phyloP scores from a whole-genome alignment of 768 basidiomycete genomes.

The Leccinum barrowsii region DNA sequence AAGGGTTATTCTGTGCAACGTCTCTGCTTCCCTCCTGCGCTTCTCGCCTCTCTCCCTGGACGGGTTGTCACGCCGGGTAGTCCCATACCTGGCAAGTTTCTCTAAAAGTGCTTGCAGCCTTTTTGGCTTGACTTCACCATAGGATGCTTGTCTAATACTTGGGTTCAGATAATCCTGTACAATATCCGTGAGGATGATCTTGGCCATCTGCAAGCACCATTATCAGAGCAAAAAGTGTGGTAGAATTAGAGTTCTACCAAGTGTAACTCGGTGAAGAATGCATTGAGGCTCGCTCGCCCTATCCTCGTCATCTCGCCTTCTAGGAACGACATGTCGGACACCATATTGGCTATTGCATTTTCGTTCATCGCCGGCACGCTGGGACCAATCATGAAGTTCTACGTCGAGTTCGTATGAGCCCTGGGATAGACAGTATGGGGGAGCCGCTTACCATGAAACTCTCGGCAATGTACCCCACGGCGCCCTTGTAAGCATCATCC shows the following conservation, averaged over 20 bases:
- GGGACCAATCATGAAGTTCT: slow-evolving; percentile 78
- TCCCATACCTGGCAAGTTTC: slow-evolving; percentile 70
- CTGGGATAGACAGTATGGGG: neutral
- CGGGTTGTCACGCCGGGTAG: slow-evolving; percentile 53
- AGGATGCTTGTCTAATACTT: slow-evolving; percentile 62
- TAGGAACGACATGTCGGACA: slow-evolving; percentile 84
- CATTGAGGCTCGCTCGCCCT: slow-evolving; percentile 64
- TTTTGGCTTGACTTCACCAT: slow-evolving; percentile 63
- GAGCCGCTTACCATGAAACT: slow-evolving; percentile 72
- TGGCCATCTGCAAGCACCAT: slow-evolving; percentile 49
- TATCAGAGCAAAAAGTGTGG: neutral
- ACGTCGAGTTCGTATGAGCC: slow-evolving; percentile 6
- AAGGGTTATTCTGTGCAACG: slow-evolving; percentile 55
- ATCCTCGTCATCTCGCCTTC: slow-evolving; percentile 81
- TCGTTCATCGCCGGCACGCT: slow-evolving; percentile 82
- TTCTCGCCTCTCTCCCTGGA: slow-evolving; percentile 67
- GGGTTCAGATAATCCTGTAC: slow-evolving; percentile 81
- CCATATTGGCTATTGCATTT: slow-evolving; percentile 80
- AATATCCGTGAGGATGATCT: slow-evolving; percentile 67
- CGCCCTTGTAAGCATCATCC: slow-evolving; percentile 84
- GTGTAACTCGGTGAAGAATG: slow-evolving; percentile 77
- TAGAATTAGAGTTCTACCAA: slow-evolving; percentile 44
- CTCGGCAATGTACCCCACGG: slow-evolving; percentile 83
- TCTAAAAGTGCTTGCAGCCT: slow-evolving; percentile 71
- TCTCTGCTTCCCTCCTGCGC: slow-evolving; percentile 74